Percentiles rank a stretch among this genome's conserved stretches.
Conservation (phyloP, 176 grass and related monocot genomes). For the Oryza nivara region DNA sequence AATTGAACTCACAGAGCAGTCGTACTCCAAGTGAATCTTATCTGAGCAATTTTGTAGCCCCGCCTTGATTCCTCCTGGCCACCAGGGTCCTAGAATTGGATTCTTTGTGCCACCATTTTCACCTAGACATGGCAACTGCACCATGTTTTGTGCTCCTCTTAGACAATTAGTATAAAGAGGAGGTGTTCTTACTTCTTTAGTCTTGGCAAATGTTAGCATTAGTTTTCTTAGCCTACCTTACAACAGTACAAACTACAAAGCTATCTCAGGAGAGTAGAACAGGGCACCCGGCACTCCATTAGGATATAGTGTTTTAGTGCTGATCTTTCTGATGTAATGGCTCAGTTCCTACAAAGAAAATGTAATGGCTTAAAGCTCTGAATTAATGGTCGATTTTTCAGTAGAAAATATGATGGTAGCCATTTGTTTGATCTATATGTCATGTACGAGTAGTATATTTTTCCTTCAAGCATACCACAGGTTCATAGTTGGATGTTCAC, state of each 20-base stretch:
- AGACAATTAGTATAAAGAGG: too few species aligned
- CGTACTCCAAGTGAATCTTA: neutral
- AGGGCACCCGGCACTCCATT: neutral
- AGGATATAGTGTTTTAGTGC: slow-evolving; percentile 26
- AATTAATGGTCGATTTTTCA: neutral
- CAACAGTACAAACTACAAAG: neutral
- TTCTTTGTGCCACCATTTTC: neutral
- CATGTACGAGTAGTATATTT: neutral
- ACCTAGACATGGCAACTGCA: neutral
- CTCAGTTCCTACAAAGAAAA: neutral
- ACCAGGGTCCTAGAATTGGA: neutral
- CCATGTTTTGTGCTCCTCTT: neutral
- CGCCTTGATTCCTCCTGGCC: slow-evolving; percentile 3
- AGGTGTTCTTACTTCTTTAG: neutral
- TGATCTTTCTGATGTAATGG: neutral
- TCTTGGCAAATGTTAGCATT: slow-evolving; percentile 1
- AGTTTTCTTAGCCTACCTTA: slow-evolving; percentile 2
- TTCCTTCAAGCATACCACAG: neutral
- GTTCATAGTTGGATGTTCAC: too few species aligned
- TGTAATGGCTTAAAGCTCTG: neutral
- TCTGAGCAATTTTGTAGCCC: neutral
- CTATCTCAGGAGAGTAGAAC: slow-evolving; percentile 16
- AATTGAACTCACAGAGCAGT: slow-evolving; percentile 34
- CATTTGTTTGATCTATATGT: neutral
- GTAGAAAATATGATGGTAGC: neutral